Conservation (phyloP, 106 monocot genomes). For the Cymbidium sinense region DNA sequence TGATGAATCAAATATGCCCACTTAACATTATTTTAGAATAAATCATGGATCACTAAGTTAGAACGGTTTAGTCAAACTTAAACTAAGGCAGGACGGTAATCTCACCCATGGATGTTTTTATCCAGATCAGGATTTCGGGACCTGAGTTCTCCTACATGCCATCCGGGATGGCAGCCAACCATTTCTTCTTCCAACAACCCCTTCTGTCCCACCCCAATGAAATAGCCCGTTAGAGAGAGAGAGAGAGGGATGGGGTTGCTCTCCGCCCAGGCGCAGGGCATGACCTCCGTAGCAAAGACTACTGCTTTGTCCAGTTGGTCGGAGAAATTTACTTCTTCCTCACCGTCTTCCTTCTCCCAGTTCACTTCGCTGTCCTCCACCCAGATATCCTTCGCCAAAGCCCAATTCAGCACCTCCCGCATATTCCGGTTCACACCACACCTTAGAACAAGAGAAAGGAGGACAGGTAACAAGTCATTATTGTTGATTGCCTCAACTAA, state of each 20-base stretch:
- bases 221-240: not conserved
- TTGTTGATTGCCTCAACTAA: not conserved
- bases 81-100: not conserved
- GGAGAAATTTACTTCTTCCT: conserved; percentile 1
- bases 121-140: no score
- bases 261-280: conserved; percentile 7
- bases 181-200: not conserved
- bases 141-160: not conserved
- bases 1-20: no score
- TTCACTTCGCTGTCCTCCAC: not conserved
- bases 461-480: not conserved
- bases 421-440: not conserved
- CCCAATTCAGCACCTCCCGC: conserved; percentile 9
- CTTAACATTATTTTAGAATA: no score
- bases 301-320: not conserved
- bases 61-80: no score
- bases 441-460: conserved; percentile 4
- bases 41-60: no score
- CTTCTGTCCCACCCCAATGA: no score
- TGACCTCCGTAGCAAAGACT: conserved; percentile 9
- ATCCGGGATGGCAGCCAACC: conserved; percentile 7
- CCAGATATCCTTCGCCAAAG: conserved; percentile 17
- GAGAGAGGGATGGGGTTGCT: conserved; percentile 11
- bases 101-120: not conserved
- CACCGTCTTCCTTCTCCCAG: conserved; percentile 4